Percentiles rank a stretch among this genome's conserved stretches.
Evolutionary conservation across 106 monocot genomes (phyloP).

Genomic region (Dendrobium chrysotoxum): DNA sequence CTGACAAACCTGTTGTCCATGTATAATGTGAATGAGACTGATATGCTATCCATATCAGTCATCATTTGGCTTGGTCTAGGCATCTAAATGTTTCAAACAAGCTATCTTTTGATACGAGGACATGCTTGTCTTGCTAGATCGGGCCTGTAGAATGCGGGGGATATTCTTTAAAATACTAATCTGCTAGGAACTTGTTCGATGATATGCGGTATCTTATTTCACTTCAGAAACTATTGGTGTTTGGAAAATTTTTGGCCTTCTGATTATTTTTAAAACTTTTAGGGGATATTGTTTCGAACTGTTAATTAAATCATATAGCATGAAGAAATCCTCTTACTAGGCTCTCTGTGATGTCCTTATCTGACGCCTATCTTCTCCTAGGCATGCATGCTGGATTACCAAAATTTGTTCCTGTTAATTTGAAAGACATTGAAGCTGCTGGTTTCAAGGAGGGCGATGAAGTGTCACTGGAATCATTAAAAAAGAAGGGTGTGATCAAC

Average conservation of each 20-base stretch:
- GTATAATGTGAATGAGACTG: background rate
- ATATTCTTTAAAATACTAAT: background rate
- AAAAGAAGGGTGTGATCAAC: slow-evolving; percentile 78
- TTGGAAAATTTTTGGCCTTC: background rate
- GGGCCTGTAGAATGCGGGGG: background rate
- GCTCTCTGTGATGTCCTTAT: background rate
- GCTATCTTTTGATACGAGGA: background rate
- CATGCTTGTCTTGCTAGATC: background rate
- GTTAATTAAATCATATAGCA: background rate
- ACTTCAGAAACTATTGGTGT: background rate
- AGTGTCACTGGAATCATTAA: slow-evolving; percentile 76
- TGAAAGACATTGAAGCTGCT: slow-evolving; percentile 71
- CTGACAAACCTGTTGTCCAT: background rate
- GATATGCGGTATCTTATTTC: background rate
- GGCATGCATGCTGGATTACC: slow-evolving; percentile 89
- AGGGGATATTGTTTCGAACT: background rate
- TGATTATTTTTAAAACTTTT: background rate
- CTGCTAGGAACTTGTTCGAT: background rate
- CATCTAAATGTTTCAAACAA: background rate
- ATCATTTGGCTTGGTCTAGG: background rate
- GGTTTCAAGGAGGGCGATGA: slow-evolving; percentile 95
- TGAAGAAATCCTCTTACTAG: background rate
- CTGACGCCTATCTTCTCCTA: slow-evolving; percentile 10
- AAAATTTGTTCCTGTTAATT: slow-evolving; percentile 83
- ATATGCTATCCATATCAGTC: background rate